These are phyloP conservation scores for Buddleja alternifolia DNA, from an alignment of 257 asterid genomes.

Conservation along the genomic window DNA sequence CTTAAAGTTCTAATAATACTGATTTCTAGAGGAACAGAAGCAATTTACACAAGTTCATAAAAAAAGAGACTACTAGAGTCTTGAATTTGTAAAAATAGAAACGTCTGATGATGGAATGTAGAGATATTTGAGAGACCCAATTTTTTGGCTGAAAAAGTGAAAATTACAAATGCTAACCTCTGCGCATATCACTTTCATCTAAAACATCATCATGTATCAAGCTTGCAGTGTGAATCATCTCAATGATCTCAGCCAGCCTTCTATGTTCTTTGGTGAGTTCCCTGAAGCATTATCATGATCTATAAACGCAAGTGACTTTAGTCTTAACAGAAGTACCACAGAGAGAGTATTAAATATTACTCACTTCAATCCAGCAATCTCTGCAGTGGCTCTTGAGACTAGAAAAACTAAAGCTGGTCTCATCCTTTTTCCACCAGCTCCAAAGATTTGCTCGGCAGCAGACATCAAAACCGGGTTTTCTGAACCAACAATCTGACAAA, in stretches of 20 bases:
- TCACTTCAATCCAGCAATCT: slow-evolving; percentile 74
- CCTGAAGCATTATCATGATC: slow-evolving; percentile 43
- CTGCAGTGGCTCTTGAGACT: slow-evolving; percentile 92
- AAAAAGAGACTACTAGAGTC: no score
- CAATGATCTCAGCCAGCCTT: slow-evolving; percentile 94
- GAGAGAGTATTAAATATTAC: slow-evolving; percentile 32
- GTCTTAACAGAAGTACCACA: neutral
- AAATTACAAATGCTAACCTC: slow-evolving; percentile 57
- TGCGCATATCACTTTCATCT: slow-evolving; percentile 91
- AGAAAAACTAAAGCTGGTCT: slow-evolving; percentile 94
- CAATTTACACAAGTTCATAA: no score
- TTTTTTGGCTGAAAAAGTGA: neutral
- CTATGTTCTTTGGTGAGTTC: slow-evolving; percentile 88
- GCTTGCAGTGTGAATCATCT: slow-evolving; percentile 98
- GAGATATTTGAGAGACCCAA: neutral
- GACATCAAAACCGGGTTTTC: slow-evolving; percentile 96
- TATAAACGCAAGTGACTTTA: slow-evolving; percentile 6
- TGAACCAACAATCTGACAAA: slow-evolving; percentile 87
- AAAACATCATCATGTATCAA: slow-evolving; percentile 94
- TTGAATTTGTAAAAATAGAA: neutral
- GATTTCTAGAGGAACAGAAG: no score
- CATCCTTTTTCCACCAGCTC: slow-evolving; percentile 98
- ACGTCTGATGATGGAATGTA: neutral
- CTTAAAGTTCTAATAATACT: no score
- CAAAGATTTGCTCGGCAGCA: slow-evolving; percentile 96